Percentiles rank a stretch among this genome's conserved stretches.
Conservation (phyloP, 116 monocot species). For the Dioscorea cayenensis region DNA sequence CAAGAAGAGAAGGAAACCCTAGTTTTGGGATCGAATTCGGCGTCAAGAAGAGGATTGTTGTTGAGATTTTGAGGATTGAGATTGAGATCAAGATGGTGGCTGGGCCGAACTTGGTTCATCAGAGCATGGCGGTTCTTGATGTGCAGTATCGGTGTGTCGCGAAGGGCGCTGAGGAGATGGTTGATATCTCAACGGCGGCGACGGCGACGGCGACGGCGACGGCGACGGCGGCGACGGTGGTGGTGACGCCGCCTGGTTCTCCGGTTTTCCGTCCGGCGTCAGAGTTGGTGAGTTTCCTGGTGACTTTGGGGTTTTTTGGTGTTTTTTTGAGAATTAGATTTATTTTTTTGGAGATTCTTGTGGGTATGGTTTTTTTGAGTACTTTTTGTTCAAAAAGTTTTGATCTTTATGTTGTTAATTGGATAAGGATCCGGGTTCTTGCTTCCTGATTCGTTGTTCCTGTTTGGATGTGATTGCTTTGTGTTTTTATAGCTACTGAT, state of each 20-base stretch:
- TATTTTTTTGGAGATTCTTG: background rate
- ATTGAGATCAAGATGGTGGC: constrained; percentile 39
- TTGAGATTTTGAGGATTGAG: background rate
- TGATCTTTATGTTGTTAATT: background rate
- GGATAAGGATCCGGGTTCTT: background rate
- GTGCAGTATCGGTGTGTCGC: constrained; percentile 34
- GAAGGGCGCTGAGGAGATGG: constrained; percentile 38
- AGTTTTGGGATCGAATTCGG: background rate
- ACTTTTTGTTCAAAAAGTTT: background rate
- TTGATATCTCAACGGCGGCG: constrained; percentile 20
- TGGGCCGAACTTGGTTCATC: constrained; percentile 32
- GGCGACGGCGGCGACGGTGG: constrained; percentile 6
- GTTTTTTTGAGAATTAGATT: constrained; percentile 6
- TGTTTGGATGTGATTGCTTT: background rate
- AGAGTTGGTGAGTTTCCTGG: background rate
- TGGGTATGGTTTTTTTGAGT: background rate
- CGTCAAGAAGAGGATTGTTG: background rate
- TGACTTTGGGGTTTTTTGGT: constrained; percentile 8
- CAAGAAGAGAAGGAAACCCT: background rate
- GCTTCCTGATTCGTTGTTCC: background rate
- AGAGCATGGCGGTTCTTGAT: constrained; percentile 38
- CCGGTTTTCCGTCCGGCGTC: constrained; percentile 1
- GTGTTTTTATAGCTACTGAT: background rate
- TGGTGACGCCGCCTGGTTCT: constrained; percentile 8
- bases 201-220: too few relatives aligned